These are phyloP conservation scores for Exserohilum turcica DNA, from an alignment of 2,329 filamentous ascomycete genomes.

Conservation along the genomic window DNA sequence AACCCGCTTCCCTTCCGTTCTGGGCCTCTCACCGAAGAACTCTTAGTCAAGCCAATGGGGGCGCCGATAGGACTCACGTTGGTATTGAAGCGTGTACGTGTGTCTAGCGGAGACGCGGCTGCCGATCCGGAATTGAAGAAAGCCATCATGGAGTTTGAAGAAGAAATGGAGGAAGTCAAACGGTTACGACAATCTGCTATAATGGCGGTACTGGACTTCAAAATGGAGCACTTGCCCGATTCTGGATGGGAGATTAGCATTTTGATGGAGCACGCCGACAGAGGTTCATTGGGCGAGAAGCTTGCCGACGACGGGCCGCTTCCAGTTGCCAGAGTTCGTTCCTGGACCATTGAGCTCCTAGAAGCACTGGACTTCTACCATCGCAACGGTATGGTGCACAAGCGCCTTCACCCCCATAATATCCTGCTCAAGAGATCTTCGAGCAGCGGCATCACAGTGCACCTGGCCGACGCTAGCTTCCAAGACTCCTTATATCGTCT, in stretches of 20 bases:
- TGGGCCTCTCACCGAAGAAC: slow-evolving; percentile 70
- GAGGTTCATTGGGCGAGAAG: slow-evolving; percentile 80
- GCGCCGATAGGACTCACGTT: slow-evolving; percentile 59
- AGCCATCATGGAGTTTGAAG: slow-evolving; percentile 76
- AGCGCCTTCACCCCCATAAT: slow-evolving; percentile 79
- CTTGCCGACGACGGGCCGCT: slow-evolving; percentile 78
- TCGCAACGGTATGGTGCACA: slow-evolving; percentile 80
- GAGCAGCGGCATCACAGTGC: slow-evolving; percentile 69
- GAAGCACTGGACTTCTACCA: slow-evolving; percentile 89
- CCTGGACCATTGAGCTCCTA: slow-evolving; percentile 90
- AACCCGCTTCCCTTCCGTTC: slow-evolving; percentile 67
- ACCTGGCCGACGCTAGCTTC: slow-evolving; percentile 75
- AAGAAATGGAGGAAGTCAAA: slow-evolving; percentile 75
- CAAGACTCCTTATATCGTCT: slow-evolving; percentile 70
- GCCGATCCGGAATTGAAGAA: slow-evolving; percentile 72
- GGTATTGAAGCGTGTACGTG: slow-evolving; percentile 61
- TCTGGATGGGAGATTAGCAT: slow-evolving; percentile 73
- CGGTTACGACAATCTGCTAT: slow-evolving; percentile 76
- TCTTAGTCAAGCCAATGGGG: slow-evolving; percentile 71
- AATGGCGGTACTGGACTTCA: slow-evolving; percentile 80
- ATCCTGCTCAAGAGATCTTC: slow-evolving; percentile 74
- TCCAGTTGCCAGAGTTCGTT: slow-evolving; percentile 74
- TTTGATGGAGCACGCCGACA: slow-evolving; percentile 76
- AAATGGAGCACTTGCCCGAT: slow-evolving; percentile 62
- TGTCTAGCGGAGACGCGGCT: slow-evolving; percentile 60